Conservation (phyloP, 495 filamentous ascomycete genomes). For the Aspergillus nanangensis region DNA sequence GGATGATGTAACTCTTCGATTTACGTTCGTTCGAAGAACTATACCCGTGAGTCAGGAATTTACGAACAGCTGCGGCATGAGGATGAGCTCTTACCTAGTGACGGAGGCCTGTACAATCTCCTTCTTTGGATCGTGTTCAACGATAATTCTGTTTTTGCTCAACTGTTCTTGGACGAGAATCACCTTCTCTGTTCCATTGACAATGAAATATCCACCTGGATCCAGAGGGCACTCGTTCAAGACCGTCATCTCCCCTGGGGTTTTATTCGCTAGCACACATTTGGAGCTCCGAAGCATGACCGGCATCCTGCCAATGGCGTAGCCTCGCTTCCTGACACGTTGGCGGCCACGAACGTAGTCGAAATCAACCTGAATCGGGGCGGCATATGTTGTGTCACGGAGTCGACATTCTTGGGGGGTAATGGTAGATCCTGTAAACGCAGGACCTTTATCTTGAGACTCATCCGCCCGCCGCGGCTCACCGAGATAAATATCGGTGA, state of each 20-base stretch:
- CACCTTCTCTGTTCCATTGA: constrained; percentile 97
- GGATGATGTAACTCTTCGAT: constrained; percentile 90
- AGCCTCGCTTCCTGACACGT: constrained; percentile 61
- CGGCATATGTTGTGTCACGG: constrained; percentile 92
- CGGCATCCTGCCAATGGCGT: constrained; percentile 84
- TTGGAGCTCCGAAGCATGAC: constrained; percentile 96
- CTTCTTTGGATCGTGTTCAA: constrained; percentile 86
- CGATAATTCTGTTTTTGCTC: constrained; percentile 97
- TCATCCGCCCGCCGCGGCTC: constrained; percentile 73
- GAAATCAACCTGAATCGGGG: constrained; percentile 85
- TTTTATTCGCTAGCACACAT: constrained; percentile 76
- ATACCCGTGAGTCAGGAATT: constrained; percentile 2
- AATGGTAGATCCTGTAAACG: constrained; percentile 46
- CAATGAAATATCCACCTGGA: constrained; percentile 95
- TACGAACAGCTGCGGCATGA: background rate
- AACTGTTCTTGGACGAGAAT: constrained; percentile 97
- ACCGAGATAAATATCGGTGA: constrained; percentile 82
- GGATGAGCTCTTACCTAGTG: constrained; percentile 50
- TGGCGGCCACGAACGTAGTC: constrained; percentile 74
- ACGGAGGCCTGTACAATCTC: constrained; percentile 92
- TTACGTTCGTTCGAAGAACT: constrained; percentile 96
- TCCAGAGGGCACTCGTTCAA: constrained; percentile 94
- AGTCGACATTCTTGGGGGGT: constrained; percentile 94
- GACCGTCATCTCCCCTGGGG: constrained; percentile 75
- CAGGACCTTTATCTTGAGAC: constrained; percentile 47